These are phyloP conservation scores for Fusarium sp. DNA, from an alignment of 2,329 filamentous ascomycete species.

Conservation along the genomic window DNA sequence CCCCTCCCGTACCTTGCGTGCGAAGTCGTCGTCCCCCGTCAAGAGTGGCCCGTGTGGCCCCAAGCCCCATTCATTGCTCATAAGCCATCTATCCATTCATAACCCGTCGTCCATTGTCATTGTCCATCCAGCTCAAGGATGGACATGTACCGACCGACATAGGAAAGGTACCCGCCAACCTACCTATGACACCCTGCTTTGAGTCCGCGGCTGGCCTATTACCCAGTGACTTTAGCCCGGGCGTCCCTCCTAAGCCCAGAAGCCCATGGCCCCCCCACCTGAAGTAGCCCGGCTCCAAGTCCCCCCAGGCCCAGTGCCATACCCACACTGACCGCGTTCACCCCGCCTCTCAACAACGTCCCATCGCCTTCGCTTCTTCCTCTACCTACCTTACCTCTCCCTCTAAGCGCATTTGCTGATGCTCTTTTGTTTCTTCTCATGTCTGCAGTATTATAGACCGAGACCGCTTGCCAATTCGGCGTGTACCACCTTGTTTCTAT, in stretches of 20 bases:
- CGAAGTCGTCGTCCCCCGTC: constrained; percentile 19
- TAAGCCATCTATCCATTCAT: constrained; percentile 15
- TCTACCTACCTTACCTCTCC: constrained; percentile 35
- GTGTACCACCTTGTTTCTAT: constrained; percentile 56
- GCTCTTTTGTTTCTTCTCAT: constrained; percentile 50
- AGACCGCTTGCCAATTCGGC: constrained; percentile 52
- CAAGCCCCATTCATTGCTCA: constrained; percentile 30
- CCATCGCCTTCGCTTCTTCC: constrained; percentile 47
- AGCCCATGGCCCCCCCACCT: constrained; percentile 32
- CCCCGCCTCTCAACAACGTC: constrained; percentile 49
- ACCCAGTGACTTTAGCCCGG: constrained; percentile 29
- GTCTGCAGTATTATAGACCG: constrained; percentile 50
- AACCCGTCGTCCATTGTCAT: constrained; percentile 11
- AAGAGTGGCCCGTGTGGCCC: constrained; percentile 35
- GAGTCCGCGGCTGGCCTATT: constrained; percentile 13
- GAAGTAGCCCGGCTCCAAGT: constrained; percentile 36
- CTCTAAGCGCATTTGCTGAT: constrained; percentile 45
- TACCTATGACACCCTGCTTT: constrained; percentile 16
- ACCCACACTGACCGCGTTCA: constrained; percentile 41
- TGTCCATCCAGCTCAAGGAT: constrained; percentile 7
- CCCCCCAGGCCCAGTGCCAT: constrained; percentile 38
- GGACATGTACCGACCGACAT: constrained; percentile 18
- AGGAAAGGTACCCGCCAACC: constrained; percentile 19
- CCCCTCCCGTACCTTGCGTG: constrained; percentile 6
- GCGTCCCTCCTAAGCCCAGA: constrained; percentile 16